phyloP scores from a whole-genome alignment of 2,329 filamentous ascomycete genomes.

The Zymoseptoria brevis region DNA sequence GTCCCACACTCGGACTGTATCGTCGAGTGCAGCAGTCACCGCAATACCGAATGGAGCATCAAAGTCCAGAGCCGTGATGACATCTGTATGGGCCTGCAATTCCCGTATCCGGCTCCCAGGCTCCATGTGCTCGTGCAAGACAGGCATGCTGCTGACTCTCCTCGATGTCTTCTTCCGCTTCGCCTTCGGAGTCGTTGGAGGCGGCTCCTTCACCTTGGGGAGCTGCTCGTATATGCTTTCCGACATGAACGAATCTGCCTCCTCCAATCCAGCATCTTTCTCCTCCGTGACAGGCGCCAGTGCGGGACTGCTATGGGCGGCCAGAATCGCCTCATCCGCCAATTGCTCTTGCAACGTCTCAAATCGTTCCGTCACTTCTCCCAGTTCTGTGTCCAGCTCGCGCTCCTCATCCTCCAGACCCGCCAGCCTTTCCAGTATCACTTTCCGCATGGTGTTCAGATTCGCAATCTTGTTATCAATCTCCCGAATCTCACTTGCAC shows the following conservation, averaged over 20 bases:
- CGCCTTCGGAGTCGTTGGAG: slow-evolving; percentile 39
- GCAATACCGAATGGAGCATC: slow-evolving; percentile 95
- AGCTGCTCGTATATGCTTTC: slow-evolving; percentile 95
- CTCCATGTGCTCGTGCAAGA: slow-evolving; percentile 90
- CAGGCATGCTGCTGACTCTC: slow-evolving; percentile 78
- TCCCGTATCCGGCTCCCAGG: slow-evolving; percentile 83
- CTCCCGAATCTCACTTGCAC: slow-evolving; percentile 87
- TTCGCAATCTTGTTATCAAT: slow-evolving; percentile 97
- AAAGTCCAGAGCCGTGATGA: slow-evolving; percentile 86
- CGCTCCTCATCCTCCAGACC: slow-evolving; percentile 84
- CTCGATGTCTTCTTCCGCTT: slow-evolving; percentile 48
- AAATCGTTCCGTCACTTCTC: slow-evolving; percentile 53
- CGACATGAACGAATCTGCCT: slow-evolving; percentile 75
- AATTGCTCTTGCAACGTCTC: slow-evolving; percentile 56
- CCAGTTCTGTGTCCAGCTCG: slow-evolving; percentile 75
- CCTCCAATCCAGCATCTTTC: slow-evolving; percentile 23
- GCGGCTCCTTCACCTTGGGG: slow-evolving; percentile 40
- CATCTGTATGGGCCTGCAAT: slow-evolving; percentile 79
- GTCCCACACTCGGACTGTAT: slow-evolving; percentile 94
- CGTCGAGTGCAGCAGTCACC: slow-evolving; percentile 85
- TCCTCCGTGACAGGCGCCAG: slow-evolving; percentile 38
- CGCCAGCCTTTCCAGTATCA: slow-evolving; percentile 80
- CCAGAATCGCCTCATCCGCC: slow-evolving; percentile 42
- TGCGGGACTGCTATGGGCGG: slow-evolving; percentile 31
- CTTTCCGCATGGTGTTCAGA: slow-evolving; percentile 82